phyloP scores from a whole-genome alignment of 257 asterid species.

The Gardenia jasminoides region DNA sequence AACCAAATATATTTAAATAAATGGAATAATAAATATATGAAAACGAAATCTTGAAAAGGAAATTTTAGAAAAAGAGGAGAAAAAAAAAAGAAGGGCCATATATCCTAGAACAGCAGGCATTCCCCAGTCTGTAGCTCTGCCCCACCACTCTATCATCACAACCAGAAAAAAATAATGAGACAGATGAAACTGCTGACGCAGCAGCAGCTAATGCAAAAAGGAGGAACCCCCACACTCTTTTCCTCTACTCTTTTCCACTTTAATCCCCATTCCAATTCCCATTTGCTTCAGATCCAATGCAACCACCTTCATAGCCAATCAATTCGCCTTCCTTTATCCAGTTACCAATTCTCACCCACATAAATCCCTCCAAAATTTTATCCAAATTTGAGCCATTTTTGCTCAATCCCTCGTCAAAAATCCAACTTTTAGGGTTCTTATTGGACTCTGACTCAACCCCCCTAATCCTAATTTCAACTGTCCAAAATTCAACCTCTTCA shows the following conservation, averaged over 20 bases:
- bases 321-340: not conserved
- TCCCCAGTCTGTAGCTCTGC: conserved; percentile 18
- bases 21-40: no score
- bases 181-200: not conserved
- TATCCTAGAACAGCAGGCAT: not conserved
- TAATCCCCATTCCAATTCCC: conserved; percentile 20
- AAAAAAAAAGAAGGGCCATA: not conserved
- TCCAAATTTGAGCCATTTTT: conserved; percentile 4
- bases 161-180: conserved; percentile 25
- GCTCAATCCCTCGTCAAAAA: not conserved
- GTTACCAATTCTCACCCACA: conserved; percentile 7
- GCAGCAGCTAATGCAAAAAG: not conserved
- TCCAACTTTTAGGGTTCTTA: conserved; percentile 3
- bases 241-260: conserved; percentile 18
- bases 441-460: conserved; percentile 10
- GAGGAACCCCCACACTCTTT: conserved; percentile 26
- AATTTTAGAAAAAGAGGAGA: no score
- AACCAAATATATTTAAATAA: no score
- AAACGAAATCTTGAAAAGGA: no score
- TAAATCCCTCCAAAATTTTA: not conserved
- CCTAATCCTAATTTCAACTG: conserved; percentile 21
- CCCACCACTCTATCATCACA: conserved; percentile 38
- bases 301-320: conserved; percentile 20
- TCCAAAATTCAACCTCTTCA: not conserved
- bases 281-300: conserved; percentile 38